Percentiles rank a stretch among this genome's conserved stretches.
These are phyloP conservation scores for Diaporthe sp. DNA, from an alignment of 2,329 filamentous ascomycete species.

Conservation along the genomic window DNA sequence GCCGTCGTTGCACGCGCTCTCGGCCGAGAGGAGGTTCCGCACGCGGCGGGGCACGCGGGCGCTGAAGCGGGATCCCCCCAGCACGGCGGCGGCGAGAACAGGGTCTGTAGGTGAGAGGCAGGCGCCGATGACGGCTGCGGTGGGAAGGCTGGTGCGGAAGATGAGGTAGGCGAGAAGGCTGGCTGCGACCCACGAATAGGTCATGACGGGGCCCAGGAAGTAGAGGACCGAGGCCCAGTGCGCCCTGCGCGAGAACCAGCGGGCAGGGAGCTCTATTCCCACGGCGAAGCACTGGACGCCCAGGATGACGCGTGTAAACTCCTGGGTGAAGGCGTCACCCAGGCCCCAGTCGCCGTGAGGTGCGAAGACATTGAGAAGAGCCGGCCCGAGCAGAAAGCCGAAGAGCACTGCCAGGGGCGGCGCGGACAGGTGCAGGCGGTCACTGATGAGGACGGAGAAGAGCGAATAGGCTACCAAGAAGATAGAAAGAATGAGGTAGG, in stretches of 20 bases:
- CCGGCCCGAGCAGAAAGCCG: constrained; percentile 37
- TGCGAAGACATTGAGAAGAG: constrained; percentile 29
- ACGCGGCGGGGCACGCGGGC: constrained; percentile 77
- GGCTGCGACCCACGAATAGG: constrained; percentile 76
- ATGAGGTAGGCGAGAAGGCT: constrained; percentile 73
- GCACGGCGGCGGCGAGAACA: constrained; percentile 77
- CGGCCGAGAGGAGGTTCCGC: constrained; percentile 73
- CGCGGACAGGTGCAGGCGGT: constrained; percentile 39
- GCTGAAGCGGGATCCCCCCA: constrained; percentile 60
- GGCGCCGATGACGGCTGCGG: constrained; percentile 75
- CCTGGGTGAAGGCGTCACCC: constrained; percentile 48
- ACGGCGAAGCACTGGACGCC: constrained; percentile 82
- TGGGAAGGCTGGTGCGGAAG: constrained; percentile 71
- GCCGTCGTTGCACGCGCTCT: constrained; percentile 73
- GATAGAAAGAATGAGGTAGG: constrained; percentile 35
- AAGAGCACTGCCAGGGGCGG: constrained; percentile 36
- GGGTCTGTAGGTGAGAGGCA: constrained; percentile 81
- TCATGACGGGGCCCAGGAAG: constrained; percentile 78
- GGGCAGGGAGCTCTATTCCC: constrained; percentile 76
- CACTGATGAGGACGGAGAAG: constrained; percentile 35
- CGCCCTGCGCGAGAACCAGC: constrained; percentile 44
- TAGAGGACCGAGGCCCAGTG: constrained; percentile 58
- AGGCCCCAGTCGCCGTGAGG: constrained; percentile 34
- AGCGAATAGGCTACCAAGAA: constrained; percentile 37
- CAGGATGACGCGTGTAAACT: constrained; percentile 79